phyloP scores from a whole-genome alignment of 345 rosid species.

The Citrus australasica region DNA sequence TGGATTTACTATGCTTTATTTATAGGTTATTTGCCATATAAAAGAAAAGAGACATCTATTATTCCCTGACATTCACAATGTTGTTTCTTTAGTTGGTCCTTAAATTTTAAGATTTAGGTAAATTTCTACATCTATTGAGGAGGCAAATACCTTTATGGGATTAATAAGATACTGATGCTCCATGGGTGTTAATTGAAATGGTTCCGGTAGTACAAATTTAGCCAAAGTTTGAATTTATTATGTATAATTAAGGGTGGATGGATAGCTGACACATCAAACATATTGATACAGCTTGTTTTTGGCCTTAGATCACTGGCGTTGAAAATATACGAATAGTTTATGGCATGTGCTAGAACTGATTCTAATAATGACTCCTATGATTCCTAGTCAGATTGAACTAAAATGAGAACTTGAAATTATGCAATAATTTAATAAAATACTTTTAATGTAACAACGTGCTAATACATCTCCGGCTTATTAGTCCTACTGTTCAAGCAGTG shows the following conservation, averaged over 20 bases:
- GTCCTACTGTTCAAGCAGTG: not conserved
- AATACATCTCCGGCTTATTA: not conserved
- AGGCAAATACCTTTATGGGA: too few relatives aligned
- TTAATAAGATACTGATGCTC: not conserved
- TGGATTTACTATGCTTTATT: not conserved
- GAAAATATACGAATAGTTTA: not conserved
- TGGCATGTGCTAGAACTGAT: not conserved
- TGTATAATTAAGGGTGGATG: not conserved
- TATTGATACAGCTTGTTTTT: not conserved
- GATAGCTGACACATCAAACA: not conserved
- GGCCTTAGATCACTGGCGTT: not conserved
- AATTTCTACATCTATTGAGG: not conserved
- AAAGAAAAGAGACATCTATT: not conserved
- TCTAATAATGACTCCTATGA: not conserved
- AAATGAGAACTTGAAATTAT: not conserved
- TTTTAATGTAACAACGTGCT: not conserved
- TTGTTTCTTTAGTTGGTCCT: not conserved
- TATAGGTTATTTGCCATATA: not conserved
- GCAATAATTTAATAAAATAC: not conserved
- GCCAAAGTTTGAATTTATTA: not conserved
- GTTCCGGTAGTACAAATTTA: not conserved
- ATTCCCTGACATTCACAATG: not conserved
- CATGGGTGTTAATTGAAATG: not conserved
- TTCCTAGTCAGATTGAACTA: not conserved
- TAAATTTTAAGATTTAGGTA: not conserved